These are phyloP conservation scores for Populus simonii DNA, from an alignment of 345 rosid species.

Conservation along the genomic window DNA sequence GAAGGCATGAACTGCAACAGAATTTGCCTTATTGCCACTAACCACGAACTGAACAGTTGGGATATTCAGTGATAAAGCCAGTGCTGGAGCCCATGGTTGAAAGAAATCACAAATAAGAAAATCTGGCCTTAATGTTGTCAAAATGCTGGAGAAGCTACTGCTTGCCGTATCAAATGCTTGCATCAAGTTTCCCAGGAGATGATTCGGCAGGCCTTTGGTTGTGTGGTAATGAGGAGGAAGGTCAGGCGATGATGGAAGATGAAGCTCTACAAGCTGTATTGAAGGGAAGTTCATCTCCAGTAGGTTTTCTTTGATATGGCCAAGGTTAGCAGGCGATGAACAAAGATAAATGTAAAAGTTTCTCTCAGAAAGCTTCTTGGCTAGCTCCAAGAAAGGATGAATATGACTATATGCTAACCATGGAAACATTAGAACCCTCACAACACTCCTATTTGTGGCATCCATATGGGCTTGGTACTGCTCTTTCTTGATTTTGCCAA, in stretches of 20 bases:
- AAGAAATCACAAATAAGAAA: slow-evolving; percentile 32
- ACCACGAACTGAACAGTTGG: slow-evolving; percentile 20
- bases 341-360: slow-evolving; percentile 25
- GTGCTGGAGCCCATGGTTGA: slow-evolving; percentile 32
- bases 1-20: slow-evolving; percentile 8
- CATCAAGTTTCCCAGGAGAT: slow-evolving; percentile 27
- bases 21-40: neutral
- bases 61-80: slow-evolving; percentile 18
- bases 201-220: slow-evolving; percentile 39
- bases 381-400: slow-evolving; percentile 34
- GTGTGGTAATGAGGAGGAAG: slow-evolving; percentile 31
- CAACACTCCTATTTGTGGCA: too few relatives aligned
- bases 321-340: slow-evolving; percentile 34
- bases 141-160: slow-evolving; percentile 14
- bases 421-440: slow-evolving; percentile 34
- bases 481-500: too few relatives aligned
- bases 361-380: slow-evolving; percentile 24
- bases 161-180: slow-evolving; percentile 23
- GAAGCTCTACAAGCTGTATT: slow-evolving; percentile 28
- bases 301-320: slow-evolving; percentile 7
- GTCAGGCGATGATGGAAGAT: slow-evolving; percentile 25
- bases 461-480: too few relatives aligned
- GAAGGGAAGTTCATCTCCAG: neutral
- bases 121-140: slow-evolving; percentile 23
- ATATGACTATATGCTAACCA: slow-evolving; percentile 43